Evolutionary conservation across 352 stramenopile species (phyloP).

Genomic region (Globisporangium solare): DNA sequence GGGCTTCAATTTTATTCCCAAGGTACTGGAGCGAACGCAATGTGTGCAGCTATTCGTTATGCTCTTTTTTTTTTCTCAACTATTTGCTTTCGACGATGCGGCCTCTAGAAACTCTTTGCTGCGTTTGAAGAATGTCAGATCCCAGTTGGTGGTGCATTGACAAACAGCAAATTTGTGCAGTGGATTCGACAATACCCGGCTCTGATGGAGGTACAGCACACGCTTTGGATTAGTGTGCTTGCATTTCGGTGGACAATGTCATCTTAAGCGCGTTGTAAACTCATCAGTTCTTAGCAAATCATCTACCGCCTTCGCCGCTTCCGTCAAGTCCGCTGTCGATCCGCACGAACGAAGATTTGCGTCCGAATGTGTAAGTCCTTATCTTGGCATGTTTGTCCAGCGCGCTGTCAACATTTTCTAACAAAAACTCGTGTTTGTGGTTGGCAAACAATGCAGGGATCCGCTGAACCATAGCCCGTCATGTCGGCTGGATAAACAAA

Average conservation of each 20-base stretch:
- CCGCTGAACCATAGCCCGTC: conserved; percentile 76
- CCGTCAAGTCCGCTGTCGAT: conserved; percentile 32
- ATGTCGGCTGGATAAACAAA: conserved; percentile 40
- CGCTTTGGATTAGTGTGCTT: too few relatives aligned
- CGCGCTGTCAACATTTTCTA: background rate
- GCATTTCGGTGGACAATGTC: too few relatives aligned
- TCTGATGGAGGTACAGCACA: conserved; percentile 47
- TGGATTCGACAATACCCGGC: conserved; percentile 69
- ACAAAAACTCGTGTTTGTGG: background rate
- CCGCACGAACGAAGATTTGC: conserved; percentile 37
- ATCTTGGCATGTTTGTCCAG: background rate
- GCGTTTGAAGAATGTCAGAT: conserved; percentile 75
- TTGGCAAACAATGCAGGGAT: conserved; percentile 30
- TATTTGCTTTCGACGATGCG: background rate
- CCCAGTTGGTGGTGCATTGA: conserved; percentile 41
- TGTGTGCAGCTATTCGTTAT: background rate
- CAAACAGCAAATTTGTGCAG: conserved; percentile 61
- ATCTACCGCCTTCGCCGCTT: conserved; percentile 34
- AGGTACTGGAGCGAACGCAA: conserved; percentile 18
- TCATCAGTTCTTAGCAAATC: conserved; percentile 38
- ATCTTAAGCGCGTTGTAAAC: conserved; percentile 1
- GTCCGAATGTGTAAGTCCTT: conserved; percentile 30
- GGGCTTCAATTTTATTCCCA: conserved; percentile 55
- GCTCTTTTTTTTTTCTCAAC: too few relatives aligned
- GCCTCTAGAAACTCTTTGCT: conserved; percentile 45